Base-by-base conservation (phyloP, 768 basidiomycete genomes). In the Clathrus columnatus region DNA sequence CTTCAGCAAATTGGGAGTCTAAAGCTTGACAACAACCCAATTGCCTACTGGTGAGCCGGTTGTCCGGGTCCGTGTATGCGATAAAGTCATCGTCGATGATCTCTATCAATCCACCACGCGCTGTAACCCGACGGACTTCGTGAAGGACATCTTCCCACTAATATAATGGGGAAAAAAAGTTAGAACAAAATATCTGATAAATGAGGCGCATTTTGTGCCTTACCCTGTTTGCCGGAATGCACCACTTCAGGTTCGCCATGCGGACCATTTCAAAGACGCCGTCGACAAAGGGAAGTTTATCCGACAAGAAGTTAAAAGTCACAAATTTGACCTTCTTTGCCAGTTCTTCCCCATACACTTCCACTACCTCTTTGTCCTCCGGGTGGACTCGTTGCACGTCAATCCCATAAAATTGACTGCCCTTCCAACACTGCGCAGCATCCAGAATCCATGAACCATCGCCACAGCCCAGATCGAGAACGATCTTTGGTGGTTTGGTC, bases 401-500 rank as follows among this genome's bases (percentile, higher is more conserved):
- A 28, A 89, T 72, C 2, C 83, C 87, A 7, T 77, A 79, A 50
- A 90, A 74, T 8, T 73, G 71, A 18, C 82, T 75, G 43, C 68
- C 62, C 21, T 73, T 78, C 88, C 88, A 91, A n/a, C 68, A 62
- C 20, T 64, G 70, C 3, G 84, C 79, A 4, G 87, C 83, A 48
- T 82, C 72, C 0, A 80, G 56, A 5, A 82, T 72, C 89, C 89
- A 91, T 48, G 76, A 64, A 0, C 87, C 87, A 47, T 76, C 61
- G 11, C 89, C 88, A 65, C 87, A 90, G 2, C 89, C 89, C 11
- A 91, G 67, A 62, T 91, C 88, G 6, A 91, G 75, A 23, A 84
- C 81, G 11, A 71, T 69, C 1, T 67, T 63, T 1, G 86, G 83
- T 0, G 74, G 72, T n/a, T 68, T 68, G 23, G 72, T 72, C 29